Conservation (phyloP, 176 grass and related monocot genomes). For the Saccharum officinarum region DNA sequence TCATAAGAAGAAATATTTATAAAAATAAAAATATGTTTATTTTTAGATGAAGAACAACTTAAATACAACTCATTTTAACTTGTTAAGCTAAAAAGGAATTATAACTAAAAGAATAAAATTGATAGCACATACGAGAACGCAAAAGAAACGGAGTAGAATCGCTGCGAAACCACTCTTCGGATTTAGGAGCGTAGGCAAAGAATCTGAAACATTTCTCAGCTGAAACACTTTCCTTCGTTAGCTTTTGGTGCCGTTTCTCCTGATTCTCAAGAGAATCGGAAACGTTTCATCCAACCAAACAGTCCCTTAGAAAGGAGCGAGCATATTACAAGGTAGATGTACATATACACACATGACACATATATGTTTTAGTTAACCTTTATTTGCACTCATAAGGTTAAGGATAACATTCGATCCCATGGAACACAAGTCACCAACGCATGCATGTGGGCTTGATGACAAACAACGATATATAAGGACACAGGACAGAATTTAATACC, state of each 20-base stretch:
- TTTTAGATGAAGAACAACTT: too few species aligned
- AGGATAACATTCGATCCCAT: background rate
- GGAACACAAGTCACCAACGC: background rate
- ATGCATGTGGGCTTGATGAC: background rate
- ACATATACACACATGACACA: too few species aligned
- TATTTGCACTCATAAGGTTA: background rate
- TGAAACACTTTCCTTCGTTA: background rate
- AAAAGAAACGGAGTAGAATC: too few species aligned
- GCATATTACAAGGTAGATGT: too few species aligned
- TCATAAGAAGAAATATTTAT: background rate
- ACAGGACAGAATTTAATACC: background rate
- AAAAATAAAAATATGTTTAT: background rate
- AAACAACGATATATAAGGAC: background rate
- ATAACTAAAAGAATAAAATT: too few species aligned
- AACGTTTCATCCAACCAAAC: background rate
- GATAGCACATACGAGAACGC: too few species aligned
- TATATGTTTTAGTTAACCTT: background rate
- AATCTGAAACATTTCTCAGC: too few species aligned
- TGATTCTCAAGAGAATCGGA: background rate
- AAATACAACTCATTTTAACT: too few species aligned
- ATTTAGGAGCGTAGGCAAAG: too few species aligned
- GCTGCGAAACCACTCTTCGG: too few species aligned
- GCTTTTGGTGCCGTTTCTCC: background rate
- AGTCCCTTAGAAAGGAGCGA: too few species aligned
- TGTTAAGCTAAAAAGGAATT: too few species aligned